Conservation (phyloP, 768 basidiomycete species). For the Rhizopogon vinicolor region DNA sequence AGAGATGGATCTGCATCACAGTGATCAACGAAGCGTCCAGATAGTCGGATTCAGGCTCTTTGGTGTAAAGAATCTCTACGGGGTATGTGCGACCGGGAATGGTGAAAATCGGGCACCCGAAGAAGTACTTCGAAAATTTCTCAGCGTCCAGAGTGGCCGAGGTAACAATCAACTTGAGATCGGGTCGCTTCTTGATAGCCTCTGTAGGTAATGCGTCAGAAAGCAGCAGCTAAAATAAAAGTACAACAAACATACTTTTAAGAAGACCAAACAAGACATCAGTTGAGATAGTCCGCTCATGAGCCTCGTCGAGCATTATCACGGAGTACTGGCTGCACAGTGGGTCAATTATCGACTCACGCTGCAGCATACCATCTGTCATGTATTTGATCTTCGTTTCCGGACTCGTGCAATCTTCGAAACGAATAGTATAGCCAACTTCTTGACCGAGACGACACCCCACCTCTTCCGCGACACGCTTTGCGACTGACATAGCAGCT, state of each 20-base stretch:
- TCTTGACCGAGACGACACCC: slow-evolving; percentile 96
- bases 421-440: slow-evolving; percentile 98
- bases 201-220: slow-evolving; percentile 46
- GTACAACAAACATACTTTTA: slow-evolving; percentile 41
- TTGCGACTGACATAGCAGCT: slow-evolving; percentile 98
- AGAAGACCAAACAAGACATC: slow-evolving; percentile 95
- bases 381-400: slow-evolving; percentile 99
- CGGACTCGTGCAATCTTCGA: slow-evolving; percentile 98
- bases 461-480: slow-evolving; percentile 97
- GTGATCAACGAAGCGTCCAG: slow-evolving; percentile 98
- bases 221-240: background rate
- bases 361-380: slow-evolving; percentile 99
- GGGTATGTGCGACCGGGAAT: slow-evolving; percentile 99
- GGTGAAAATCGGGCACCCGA: slow-evolving; percentile 97
- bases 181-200: slow-evolving; percentile 89
- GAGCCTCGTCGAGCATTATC: slow-evolving; percentile 98
- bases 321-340: slow-evolving; percentile 91
- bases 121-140: slow-evolving; percentile 99
- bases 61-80: slow-evolving; percentile 97
- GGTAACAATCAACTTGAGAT: slow-evolving; percentile 96
- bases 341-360: slow-evolving; percentile 95
- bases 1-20: slow-evolving; percentile 98
- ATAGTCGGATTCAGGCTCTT: slow-evolving; percentile 97
- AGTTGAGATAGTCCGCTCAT: slow-evolving; percentile 97
- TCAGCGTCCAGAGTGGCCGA: slow-evolving; percentile 99